Evolutionary conservation across 768 basidiomycete genomes (phyloP), one percentile per base, ranked within the genome.

Genomic region (Amanita rimosa): DNA sequence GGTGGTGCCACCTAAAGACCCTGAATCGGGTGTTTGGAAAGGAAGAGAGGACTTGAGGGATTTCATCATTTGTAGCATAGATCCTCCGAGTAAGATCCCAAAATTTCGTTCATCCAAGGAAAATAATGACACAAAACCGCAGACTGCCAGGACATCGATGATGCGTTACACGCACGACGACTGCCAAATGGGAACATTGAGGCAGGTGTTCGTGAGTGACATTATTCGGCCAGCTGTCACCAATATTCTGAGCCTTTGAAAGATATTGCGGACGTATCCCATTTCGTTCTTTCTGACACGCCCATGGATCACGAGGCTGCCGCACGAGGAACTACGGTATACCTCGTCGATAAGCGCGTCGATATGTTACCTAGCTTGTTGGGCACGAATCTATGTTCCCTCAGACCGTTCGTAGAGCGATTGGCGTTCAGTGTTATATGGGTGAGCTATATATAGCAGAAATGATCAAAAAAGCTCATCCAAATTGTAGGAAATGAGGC

Each of bases 191-290:
- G 95, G 2, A 91, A 94, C 63, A 85, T 97, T 50, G 91, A 99
- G 61, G 92, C 93, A 29, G 96, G 96, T 47, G 96, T 99, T 56
- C 95, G 95, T 98, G 58, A 73, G 94, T 87, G 43, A 16, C n/a
- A 39, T 2, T 38, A 40, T 40, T 44, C 14, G 41, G 31, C 39
- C 10, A 4, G 11, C 16, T 7, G 14, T 22, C 34, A 2, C 27
- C 17, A 16, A 9, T 29, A 35, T 26, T 31, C 17, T 48, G 6
- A 41, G 29, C 14, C 22, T 5, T n/a, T 24, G 16, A 29, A 57
- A 98, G 94, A 99, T 61, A 99, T 99, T 54, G 95, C 95, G 50
- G 96, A 99, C 60, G 95, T 99, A 2, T 96, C 95, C 5, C 82
- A 97, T 63, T 99, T 99, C 55, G 95, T 99, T 0, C 81, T 76